Conservation (phyloP, 1,139 yeast species). For the Hemisphaericaspora subhashii region DNA sequence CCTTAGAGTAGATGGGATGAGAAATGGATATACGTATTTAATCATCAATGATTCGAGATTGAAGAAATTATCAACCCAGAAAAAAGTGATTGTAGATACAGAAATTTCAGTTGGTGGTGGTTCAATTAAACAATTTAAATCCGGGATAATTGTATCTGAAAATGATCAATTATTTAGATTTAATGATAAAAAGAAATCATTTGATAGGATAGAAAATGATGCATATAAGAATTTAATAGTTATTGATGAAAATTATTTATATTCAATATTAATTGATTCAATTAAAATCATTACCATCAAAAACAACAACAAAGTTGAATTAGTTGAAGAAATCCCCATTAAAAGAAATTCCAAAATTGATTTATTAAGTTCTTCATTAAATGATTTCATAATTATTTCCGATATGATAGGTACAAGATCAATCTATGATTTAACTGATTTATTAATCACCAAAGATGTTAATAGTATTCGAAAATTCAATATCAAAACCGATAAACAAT, state of each 20-base stretch:
- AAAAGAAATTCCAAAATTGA: slow-evolving; percentile 9
- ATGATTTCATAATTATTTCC: slow-evolving; percentile 17
- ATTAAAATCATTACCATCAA: slow-evolving; percentile 11
- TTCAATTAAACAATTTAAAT: slow-evolving; percentile 19
- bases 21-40: slow-evolving; percentile 14
- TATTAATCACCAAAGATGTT: slow-evolving; percentile 22
- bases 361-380: slow-evolving; percentile 17
- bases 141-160: slow-evolving; percentile 19
- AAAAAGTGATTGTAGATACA: slow-evolving; percentile 5
- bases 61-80: slow-evolving; percentile 13
- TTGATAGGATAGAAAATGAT: slow-evolving; percentile 13
- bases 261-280: slow-evolving; percentile 7
- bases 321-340: slow-evolving; percentile 7
- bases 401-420: slow-evolving; percentile 12
- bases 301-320: slow-evolving; percentile 7
- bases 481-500: slow-evolving; percentile 11
- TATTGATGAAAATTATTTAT: slow-evolving; percentile 14
- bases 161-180: slow-evolving; percentile 20
- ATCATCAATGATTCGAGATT: slow-evolving; percentile 15
- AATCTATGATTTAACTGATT: slow-evolving; percentile 33
- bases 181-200: slow-evolving; percentile 7
- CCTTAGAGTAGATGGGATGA: slow-evolving; percentile 10
- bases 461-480: slow-evolving; percentile 15
- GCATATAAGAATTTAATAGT: slow-evolving; percentile 12
- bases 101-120: slow-evolving; percentile 11